phyloP scores from a whole-genome alignment of 148 eudicot genomes.

The Beta vulgaris region DNA sequence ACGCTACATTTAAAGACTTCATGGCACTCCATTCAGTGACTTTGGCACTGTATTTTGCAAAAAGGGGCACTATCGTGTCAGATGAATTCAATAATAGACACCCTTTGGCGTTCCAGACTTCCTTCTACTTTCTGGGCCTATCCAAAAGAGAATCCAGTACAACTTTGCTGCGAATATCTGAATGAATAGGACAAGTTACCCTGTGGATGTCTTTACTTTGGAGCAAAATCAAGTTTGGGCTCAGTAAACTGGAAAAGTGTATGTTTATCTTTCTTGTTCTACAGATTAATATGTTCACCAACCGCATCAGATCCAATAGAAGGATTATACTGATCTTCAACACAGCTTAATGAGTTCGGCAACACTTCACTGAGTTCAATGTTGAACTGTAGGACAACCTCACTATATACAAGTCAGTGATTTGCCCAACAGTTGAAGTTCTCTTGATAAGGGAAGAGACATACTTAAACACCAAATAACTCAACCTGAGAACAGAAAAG shows the following conservation, averaged over 20 bases:
- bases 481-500: constrained; percentile 4
- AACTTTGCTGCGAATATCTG: too few species aligned
- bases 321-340: background rate
- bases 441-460: background rate
- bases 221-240: too few species aligned
- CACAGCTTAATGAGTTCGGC: background rate
- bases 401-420: background rate
- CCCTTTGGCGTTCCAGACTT: too few species aligned
- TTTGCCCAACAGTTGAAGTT: background rate
- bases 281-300: background rate
- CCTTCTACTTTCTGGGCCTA: too few species aligned
- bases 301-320: background rate
- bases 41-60: too few species aligned
- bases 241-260: too few species aligned
- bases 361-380: background rate
- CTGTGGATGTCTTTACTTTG: too few species aligned
- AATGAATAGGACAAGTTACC: too few species aligned
- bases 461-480: too few species aligned
- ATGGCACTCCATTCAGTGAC: background rate
- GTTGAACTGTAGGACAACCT: background rate
- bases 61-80: too few species aligned
- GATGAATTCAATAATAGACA: too few species aligned
- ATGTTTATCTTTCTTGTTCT: background rate
- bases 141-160: too few species aligned
- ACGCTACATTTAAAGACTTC: constrained; percentile 7